Base-by-base conservation (phyloP, 2,329 filamentous ascomycete genomes). In the Tolypocladium tundrense region DNA sequence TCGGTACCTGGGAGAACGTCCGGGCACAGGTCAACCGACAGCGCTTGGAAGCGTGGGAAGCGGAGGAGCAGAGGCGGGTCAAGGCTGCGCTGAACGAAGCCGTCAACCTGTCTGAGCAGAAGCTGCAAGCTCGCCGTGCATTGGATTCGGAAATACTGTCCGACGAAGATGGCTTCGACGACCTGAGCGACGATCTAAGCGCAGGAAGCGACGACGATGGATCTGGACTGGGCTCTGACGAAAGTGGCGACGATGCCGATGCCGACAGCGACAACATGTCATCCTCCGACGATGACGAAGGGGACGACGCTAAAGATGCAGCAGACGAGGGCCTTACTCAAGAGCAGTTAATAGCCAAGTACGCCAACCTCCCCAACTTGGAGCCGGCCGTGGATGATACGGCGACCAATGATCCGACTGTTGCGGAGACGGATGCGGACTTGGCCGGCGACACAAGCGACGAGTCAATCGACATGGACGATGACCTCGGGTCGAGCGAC, bases 61-160 rank as follows among this genome's bases (percentile, higher is more conserved):
- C 79, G 2, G 82, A 85, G 61, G 84, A 87, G 66, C 81, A 87
- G 65, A 80, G 75, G 67, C 80, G 81, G 63, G 81, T 82, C 68
- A 86, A 80, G 73, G 86, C 83, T 67, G 90, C 85, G 54, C 79
- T 88, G 66, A 90, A 87, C 65, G 85, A 87, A 73, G 88, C 85
- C 65, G 86, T 89, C 65, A 88, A 86, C 60, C 79, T 86, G 58
- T 89, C 86, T 0, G 87, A 88, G 60, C 81, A 83, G 64, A 85
- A 88, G 65, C 74, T 89, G 1, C 83, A 87, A 62, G 83, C 85
- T 19, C 78, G 84, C n/a, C 78, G 75, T 2, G 79, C 77, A 21
- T 63, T 78, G 6, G 84, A 83, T 59, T 83, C 81, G 0, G 83
- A 85, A 63, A 64, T 72, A 3, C 69, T 71, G 0, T 75, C 73